A percentile compares a stretch with the other conserved stretches of the same genome.
phyloP scores from a whole-genome alignment of 805 yeast genomes.

The Teunomyces barrocoloradensis region DNA sequence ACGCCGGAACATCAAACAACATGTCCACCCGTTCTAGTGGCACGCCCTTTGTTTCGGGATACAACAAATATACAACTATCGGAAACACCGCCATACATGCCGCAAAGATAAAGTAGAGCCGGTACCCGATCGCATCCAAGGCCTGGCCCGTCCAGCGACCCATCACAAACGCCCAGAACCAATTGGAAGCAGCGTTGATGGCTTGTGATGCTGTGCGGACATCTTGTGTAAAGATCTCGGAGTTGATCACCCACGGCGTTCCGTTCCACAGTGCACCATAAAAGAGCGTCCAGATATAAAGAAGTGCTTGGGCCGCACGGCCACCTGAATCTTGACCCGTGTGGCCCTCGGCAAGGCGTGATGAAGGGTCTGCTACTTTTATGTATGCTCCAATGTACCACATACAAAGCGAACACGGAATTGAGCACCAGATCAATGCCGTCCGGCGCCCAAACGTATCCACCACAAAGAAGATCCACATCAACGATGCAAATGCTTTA shows the following conservation, averaged over 20 bases:
- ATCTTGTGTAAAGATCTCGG: constrained; percentile 46
- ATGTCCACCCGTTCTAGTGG: constrained; percentile 34
- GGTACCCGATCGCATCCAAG: constrained; percentile 42
- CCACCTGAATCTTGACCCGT: constrained; percentile 31
- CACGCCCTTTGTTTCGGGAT: constrained; percentile 40
- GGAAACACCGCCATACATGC: constrained; percentile 26
- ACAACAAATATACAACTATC: constrained; percentile 27
- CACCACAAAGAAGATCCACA: constrained; percentile 46
- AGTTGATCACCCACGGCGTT: constrained; percentile 46
- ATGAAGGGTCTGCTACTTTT: constrained; percentile 33
- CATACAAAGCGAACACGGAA: constrained; percentile 43
- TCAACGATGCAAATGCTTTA: constrained; percentile 43
- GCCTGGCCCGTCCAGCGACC: constrained; percentile 47
- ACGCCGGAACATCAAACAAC: constrained; percentile 33
- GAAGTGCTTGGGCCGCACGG: constrained; percentile 43
- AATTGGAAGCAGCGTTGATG: constrained; percentile 43
- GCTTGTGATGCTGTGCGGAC: constrained; percentile 43
- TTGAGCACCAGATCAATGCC: constrained; percentile 36
- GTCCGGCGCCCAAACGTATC: constrained; percentile 47
- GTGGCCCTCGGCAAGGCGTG: constrained; percentile 20
- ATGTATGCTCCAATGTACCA: constrained; percentile 50
- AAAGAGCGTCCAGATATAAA: constrained; percentile 46
- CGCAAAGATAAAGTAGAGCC: constrained; percentile 45
- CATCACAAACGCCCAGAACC: constrained; percentile 52
- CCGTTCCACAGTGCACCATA: constrained; percentile 48